Percentiles rank a stretch among this genome's conserved stretches.
phyloP scores from a whole-genome alignment of 2,329 filamentous ascomycete genomes.

The Myriosclerotinia scirpicola region DNA sequence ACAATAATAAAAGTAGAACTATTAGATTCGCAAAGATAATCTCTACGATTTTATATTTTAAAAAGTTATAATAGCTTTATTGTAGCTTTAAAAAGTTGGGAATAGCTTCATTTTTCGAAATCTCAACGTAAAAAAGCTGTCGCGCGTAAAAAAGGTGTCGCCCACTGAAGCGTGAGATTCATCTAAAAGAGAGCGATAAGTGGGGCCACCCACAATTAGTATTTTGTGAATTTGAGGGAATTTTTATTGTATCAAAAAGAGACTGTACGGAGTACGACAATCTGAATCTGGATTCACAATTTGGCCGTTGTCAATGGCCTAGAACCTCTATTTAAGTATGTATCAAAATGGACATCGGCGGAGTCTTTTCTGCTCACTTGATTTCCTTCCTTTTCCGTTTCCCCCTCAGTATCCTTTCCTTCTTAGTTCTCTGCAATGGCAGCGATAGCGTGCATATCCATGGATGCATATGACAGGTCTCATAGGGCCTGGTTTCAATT shows the following conservation, averaged over 20 bases:
- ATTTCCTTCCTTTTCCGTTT: not conserved
- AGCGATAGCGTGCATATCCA: constrained; percentile 4
- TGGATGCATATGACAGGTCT: constrained; percentile 11
- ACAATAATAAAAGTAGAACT: no score
- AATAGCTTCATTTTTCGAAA: no score
- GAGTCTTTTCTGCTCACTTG: not conserved
- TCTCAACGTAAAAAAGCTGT: no score
- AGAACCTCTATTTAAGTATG: not conserved
- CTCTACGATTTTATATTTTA: no score
- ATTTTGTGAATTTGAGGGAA: not conserved
- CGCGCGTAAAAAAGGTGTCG: no score
- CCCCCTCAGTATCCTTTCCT: not conserved
- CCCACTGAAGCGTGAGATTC: no score
- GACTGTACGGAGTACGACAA: not conserved
- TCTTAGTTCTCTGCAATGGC: not conserved
- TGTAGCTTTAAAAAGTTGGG: no score
- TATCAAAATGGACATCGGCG: not conserved
- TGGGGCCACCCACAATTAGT: no score
- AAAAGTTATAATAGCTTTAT: no score
- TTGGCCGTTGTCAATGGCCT: not conserved
- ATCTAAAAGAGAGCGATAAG: no score
- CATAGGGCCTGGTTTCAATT: not conserved
- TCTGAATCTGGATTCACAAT: not conserved
- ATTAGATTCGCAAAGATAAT: no score
- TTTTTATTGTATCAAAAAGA: not conserved